phyloP scores from a whole-genome alignment of 2,329 filamentous ascomycete genomes.

The Bipolaris victoriae region DNA sequence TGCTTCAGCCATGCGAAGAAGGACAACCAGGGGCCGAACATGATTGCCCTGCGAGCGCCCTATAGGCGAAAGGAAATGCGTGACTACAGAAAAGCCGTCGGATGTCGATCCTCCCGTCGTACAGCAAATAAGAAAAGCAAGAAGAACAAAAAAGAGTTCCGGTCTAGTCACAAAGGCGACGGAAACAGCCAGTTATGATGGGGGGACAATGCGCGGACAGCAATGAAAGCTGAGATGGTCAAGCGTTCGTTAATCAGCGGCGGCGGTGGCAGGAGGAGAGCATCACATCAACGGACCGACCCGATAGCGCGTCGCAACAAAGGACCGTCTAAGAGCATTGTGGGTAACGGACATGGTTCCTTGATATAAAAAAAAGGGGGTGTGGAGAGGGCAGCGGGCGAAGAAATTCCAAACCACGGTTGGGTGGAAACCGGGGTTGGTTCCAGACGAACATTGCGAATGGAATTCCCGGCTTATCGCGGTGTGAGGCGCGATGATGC shows the following conservation, averaged over 20 bases:
- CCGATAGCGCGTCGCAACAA: constrained; percentile 25
- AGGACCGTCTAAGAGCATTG: constrained; percentile 17
- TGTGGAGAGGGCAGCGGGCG: not conserved
- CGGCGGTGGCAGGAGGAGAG: constrained; percentile 3
- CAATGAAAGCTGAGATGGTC: constrained; percentile 10
- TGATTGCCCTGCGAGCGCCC: constrained; percentile 17
- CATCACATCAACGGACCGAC: constrained; percentile 29
- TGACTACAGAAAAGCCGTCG: not conserved
- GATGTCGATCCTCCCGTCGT: no score
- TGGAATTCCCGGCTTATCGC: not conserved
- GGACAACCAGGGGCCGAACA: constrained; percentile 43
- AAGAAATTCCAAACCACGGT: no score
- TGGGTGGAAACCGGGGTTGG: no score
- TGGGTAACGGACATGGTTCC: constrained; percentile 1
- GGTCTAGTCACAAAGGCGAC: not conserved
- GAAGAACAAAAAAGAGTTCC: not conserved
- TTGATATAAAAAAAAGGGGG: not conserved
- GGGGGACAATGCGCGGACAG: constrained; percentile 3
- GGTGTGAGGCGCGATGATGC: constrained; percentile 1
- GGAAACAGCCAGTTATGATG: not conserved
- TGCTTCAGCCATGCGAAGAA: constrained; percentile 38
- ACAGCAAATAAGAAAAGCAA: not conserved
- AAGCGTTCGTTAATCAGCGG: constrained; percentile 9
- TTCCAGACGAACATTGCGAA: not conserved
- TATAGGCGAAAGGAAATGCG: not conserved